A percentile compares a stretch with the other conserved stretches of the same genome.
Conservation (phyloP, 257 asterid genomes). For the Oldenlandia corymbosa region DNA sequence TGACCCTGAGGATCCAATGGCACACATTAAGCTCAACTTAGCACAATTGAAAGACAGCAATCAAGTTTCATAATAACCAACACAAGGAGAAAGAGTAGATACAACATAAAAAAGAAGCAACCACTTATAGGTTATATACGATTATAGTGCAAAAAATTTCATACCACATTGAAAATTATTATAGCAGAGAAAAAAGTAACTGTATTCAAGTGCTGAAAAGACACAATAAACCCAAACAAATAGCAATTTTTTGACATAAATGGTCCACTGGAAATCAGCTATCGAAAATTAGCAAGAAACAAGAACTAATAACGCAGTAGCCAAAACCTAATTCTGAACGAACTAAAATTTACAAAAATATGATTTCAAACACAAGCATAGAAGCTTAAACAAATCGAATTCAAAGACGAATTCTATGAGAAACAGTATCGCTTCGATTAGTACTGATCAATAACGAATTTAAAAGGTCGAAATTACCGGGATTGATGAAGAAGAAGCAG, state of each 20-base stretch:
- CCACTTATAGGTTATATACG: neutral
- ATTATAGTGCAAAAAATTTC: neutral
- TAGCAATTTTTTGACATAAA: neutral
- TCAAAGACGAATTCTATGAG: neutral
- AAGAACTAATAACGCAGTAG: neutral
- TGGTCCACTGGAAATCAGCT: neutral
- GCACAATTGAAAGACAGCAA: neutral
- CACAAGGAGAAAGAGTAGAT: neutral
- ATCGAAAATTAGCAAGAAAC: neutral
- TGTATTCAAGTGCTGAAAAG: neutral
- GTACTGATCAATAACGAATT: neutral
- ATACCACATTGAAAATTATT: neutral
- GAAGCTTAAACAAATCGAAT: neutral
- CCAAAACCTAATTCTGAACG: neutral
- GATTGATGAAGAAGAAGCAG: neutral
- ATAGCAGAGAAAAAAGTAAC: neutral
- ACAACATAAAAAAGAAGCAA: neutral
- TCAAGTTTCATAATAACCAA: neutral
- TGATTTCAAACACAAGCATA: neutral
- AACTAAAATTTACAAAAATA: neutral
- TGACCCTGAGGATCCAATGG: neutral
- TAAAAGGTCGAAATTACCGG: neutral
- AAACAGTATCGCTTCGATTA: too few relatives aligned
- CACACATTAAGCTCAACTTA: neutral
- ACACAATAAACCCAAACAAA: neutral